These are phyloP conservation scores for Silene vulgaris DNA, from an alignment of 179 eudicot genomes.

Conservation along the genomic window DNA sequence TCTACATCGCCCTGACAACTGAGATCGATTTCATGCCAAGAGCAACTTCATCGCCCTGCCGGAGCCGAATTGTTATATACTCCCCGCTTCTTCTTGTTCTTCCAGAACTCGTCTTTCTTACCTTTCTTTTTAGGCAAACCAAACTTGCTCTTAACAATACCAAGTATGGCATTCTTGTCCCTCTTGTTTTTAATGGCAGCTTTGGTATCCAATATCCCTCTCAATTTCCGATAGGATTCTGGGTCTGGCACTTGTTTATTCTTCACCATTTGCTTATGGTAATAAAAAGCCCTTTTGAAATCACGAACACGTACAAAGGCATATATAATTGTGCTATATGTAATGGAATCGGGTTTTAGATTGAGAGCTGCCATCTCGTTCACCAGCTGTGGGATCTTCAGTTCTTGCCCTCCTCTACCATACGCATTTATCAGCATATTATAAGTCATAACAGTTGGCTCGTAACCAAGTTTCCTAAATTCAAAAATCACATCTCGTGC, in stretches of 20 bases:
- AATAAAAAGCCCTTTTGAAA: slow-evolving; percentile 59
- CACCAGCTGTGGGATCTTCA: slow-evolving; percentile 70
- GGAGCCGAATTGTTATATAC: slow-evolving; percentile 28
- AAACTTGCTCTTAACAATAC: slow-evolving; percentile 67
- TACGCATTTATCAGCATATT: slow-evolving; percentile 95
- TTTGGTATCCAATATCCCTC: slow-evolving; percentile 73
- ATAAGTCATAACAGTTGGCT: slow-evolving; percentile 84
- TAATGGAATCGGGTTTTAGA: slow-evolving; percentile 77
- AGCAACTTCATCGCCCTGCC: slow-evolving; percentile 21
- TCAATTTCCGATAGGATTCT: slow-evolving; percentile 64
- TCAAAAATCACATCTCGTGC: slow-evolving; percentile 78
- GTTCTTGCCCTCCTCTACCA: slow-evolving; percentile 80
- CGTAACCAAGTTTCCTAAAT: slow-evolving; percentile 70
- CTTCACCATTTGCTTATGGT: slow-evolving; percentile 86
- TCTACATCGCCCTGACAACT: too few species aligned
- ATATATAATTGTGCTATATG: slow-evolving; percentile 80
- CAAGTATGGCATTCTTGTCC: slow-evolving; percentile 71
- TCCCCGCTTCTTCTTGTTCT: slow-evolving; percentile 48
- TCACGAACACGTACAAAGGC: slow-evolving; percentile 85
- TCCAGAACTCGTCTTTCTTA: slow-evolving; percentile 95
- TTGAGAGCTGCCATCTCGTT: slow-evolving; percentile 68
- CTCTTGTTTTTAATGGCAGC: slow-evolving; percentile 72
- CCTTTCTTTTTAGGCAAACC: slow-evolving; percentile 60
- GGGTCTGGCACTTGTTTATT: slow-evolving; percentile 78
- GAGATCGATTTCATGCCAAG: too few species aligned